These are phyloP conservation scores for Geosmithia flava DNA, from an alignment of 2,329 filamentous ascomycete species.

Conservation along the genomic window DNA sequence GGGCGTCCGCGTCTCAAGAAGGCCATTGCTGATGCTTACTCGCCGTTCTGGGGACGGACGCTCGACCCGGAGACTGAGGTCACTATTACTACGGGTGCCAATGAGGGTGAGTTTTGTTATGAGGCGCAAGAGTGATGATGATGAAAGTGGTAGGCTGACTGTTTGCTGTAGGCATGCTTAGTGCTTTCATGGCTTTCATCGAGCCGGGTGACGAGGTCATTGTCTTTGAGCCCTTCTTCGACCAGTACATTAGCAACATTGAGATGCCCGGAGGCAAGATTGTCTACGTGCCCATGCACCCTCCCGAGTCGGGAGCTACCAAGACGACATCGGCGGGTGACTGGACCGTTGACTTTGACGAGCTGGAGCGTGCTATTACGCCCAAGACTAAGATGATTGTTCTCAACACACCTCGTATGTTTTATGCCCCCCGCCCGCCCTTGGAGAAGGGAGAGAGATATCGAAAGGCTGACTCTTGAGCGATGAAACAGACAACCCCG, in stretches of 20 bases:
- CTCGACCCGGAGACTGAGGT: slow-evolving; percentile 87
- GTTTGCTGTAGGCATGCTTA: slow-evolving; percentile 61
- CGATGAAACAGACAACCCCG: slow-evolving; percentile 64
- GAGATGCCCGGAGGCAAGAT: slow-evolving; percentile 95
- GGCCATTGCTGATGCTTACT: slow-evolving; percentile 86
- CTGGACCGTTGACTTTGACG: slow-evolving; percentile 77
- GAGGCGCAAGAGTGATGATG: too few relatives aligned
- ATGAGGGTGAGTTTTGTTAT: slow-evolving; percentile 41
- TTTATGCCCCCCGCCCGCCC: not conserved
- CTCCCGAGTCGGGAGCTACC: slow-evolving; percentile 66
- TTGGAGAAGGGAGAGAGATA: not conserved
- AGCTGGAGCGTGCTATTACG: slow-evolving; percentile 72
- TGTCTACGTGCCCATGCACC: slow-evolving; percentile 89
- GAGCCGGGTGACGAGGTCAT: slow-evolving; percentile 94
- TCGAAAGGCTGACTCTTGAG: not conserved
- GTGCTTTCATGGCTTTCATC: slow-evolving; percentile 95
- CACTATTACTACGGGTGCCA: slow-evolving; percentile 84
- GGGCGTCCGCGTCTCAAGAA: slow-evolving; percentile 84
- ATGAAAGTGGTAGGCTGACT: not conserved
- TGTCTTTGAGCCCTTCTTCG: slow-evolving; percentile 96
- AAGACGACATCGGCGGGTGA: slow-evolving; percentile 76
- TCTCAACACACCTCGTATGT: slow-evolving; percentile 55
- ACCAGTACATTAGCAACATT: slow-evolving; percentile 98
- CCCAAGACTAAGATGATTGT: slow-evolving; percentile 94
- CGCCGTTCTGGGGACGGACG: slow-evolving; percentile 70